A percentile compares a stretch with the other conserved stretches of the same genome.
These are phyloP conservation scores for Vitellaria paradoxa DNA, from an alignment of 179 eudicot species.

Conservation along the genomic window DNA sequence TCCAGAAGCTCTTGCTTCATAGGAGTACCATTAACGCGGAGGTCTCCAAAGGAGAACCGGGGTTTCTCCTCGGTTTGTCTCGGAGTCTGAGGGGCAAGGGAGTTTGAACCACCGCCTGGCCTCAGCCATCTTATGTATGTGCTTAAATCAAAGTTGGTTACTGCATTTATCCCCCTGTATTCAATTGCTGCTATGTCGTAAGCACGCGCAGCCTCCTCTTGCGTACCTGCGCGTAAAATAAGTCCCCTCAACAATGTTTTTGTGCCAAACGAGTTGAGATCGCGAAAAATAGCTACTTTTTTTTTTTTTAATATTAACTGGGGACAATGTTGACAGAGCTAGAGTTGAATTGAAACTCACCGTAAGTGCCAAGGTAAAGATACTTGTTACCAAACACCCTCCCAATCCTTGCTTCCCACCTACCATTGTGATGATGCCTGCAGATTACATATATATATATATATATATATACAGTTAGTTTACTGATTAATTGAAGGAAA, in stretches of 20 bases:
- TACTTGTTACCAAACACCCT: constrained; percentile 59
- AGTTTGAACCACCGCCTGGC: constrained; percentile 18
- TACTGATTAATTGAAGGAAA: background rate
- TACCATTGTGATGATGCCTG: constrained; percentile 60
- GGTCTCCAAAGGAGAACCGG: background rate
- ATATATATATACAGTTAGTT: background rate
- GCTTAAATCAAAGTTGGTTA: constrained; percentile 42
- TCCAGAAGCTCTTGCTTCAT: constrained; percentile 27
- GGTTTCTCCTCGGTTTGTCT: constrained; percentile 4
- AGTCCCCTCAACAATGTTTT: background rate
- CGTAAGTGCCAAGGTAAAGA: constrained; percentile 50
- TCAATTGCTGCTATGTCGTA: constrained; percentile 44
- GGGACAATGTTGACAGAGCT: too few species aligned
- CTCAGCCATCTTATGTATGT: constrained; percentile 39
- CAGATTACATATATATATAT: background rate
- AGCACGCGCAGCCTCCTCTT: constrained; percentile 43
- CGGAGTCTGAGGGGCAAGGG: constrained; percentile 7
- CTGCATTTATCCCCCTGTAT: constrained; percentile 39
- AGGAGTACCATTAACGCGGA: background rate
- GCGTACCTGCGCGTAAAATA: constrained; percentile 29
- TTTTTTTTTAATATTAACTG: too few species aligned
- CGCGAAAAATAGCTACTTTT: too few species aligned
- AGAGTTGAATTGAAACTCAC: constrained; percentile 20
- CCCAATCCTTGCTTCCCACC: constrained; percentile 64
- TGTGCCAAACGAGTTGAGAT: too few species aligned